Percentiles rank a stretch among this genome's conserved stretches.
Evolutionary conservation across 495 filamentous ascomycete species (phyloP).

Genomic region (Pyronema omphalodes): DNA sequence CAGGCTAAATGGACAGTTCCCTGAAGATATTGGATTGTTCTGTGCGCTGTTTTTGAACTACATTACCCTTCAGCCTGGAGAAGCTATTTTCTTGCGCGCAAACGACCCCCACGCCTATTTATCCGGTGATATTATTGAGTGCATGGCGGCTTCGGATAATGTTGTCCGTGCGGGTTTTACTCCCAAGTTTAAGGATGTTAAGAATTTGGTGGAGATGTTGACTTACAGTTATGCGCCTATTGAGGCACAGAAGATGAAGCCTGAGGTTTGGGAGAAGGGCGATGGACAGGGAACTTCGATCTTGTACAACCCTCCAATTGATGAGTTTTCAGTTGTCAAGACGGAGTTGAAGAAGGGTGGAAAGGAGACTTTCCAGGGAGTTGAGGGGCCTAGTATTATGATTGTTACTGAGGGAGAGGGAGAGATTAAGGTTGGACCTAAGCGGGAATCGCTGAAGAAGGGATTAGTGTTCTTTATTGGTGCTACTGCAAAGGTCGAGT

Average conservation of each 20-base stretch:
- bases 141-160: constrained; percentile 96
- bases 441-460: constrained; percentile 50
- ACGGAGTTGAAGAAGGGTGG: constrained; percentile 52
- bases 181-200: constrained; percentile 93
- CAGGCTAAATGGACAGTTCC: constrained; percentile 60
- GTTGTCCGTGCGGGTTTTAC: constrained; percentile 95
- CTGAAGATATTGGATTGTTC: constrained; percentile 57
- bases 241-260: constrained; percentile 78
- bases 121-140: constrained; percentile 92
- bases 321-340: constrained; percentile 85
- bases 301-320: constrained; percentile 88
- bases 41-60: constrained; percentile 72
- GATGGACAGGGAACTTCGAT: constrained; percentile 26
- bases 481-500: constrained; percentile 62
- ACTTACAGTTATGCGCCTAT: constrained; percentile 91
- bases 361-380: constrained; percentile 67
- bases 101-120: constrained; percentile 96
- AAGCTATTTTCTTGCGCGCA: constrained; percentile 89
- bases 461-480: constrained; percentile 88
- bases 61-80: constrained; percentile 60
- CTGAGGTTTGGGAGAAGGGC: constrained; percentile 55
- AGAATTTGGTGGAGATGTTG: constrained; percentile 76
- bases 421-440: constrained; percentile 62
- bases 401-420: constrained; percentile 75
- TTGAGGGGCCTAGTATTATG: constrained; percentile 80